Evolutionary conservation across 495 filamentous ascomycete species (phyloP).

Genomic region (Copromyces sp.): DNA sequence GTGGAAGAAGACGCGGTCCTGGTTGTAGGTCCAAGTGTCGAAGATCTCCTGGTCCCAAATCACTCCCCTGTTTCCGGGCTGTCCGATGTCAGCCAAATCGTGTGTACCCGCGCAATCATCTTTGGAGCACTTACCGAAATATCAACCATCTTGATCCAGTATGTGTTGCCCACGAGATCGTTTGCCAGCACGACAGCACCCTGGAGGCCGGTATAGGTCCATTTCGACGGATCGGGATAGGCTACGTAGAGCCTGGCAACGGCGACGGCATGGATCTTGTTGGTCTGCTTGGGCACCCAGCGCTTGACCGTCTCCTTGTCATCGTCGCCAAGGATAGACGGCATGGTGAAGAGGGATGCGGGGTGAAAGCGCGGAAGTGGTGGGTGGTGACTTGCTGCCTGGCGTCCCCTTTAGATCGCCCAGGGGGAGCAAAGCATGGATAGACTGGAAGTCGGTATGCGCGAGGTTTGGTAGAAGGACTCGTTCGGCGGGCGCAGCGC

Average conservation of each 20-base stretch:
- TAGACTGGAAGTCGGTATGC: not conserved
- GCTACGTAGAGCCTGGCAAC: slow-evolving; percentile 92
- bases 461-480: not conserved
- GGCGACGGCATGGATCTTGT: slow-evolving; percentile 91
- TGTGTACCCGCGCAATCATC: not conserved
- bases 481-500: not conserved
- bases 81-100: slow-evolving; percentile 12
- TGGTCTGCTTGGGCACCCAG: slow-evolving; percentile 77
- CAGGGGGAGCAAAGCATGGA: slow-evolving; percentile 2
- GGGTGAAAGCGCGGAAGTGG: not conserved
- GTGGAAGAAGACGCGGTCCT: slow-evolving; percentile 94
- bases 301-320: slow-evolving; percentile 92
- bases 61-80: slow-evolving; percentile 77
- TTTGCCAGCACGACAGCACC: slow-evolving; percentile 90
- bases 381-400: slow-evolving; percentile 1
- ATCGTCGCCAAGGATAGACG: slow-evolving; percentile 77
- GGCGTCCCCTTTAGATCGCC: slow-evolving; percentile 2
- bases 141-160: slow-evolving; percentile 95
- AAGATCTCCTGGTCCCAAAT: slow-evolving; percentile 99
- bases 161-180: slow-evolving; percentile 87
- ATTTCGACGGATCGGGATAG: slow-evolving; percentile 75
- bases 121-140: slow-evolving; percentile 59
- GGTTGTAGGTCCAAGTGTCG: slow-evolving; percentile 87
- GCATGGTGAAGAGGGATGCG: slow-evolving; percentile 46
- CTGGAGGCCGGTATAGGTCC: slow-evolving; percentile 90